phyloP scores from a whole-genome alignment of 345 rosid species.

The Arabidopsis thaliana region DNA sequence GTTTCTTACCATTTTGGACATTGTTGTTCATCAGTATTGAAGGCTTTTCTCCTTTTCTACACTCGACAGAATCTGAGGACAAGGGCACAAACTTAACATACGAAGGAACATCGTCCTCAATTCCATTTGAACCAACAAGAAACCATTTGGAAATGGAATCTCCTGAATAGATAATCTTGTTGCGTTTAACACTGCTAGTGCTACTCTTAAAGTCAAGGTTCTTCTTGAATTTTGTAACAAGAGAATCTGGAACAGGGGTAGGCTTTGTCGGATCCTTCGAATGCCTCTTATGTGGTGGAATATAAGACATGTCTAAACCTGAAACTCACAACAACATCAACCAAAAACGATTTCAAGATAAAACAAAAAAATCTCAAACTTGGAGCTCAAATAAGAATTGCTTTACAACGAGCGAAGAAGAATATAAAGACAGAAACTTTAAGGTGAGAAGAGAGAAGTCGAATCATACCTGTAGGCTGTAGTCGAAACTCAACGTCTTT shows the following conservation, averaged over 20 bases:
- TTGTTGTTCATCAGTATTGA: conserved; percentile 46
- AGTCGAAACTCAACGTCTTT: not conserved
- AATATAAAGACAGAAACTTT: not conserved
- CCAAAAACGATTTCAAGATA: not conserved
- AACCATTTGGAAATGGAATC: conserved; percentile 54
- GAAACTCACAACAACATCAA: conserved; percentile 17
- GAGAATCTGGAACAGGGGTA: conserved; percentile 46
- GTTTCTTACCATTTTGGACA: conserved; percentile 16
- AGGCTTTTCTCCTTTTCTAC: conserved; percentile 45
- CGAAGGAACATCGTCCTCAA: conserved; percentile 45
- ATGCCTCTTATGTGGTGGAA: conserved; percentile 71
- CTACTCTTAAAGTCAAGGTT: conserved; percentile 34
- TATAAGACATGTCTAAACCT: conserved; percentile 54
- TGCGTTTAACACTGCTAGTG: conserved; percentile 13
- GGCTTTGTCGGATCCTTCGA: conserved; percentile 42
- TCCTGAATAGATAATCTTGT: conserved; percentile 47
- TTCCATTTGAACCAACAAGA: conserved; percentile 52
- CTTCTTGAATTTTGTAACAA: conserved; percentile 43
- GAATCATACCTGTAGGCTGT: not conserved
- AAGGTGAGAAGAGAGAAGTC: conserved; percentile 15
- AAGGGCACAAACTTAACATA: conserved; percentile 46
- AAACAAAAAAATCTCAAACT: not conserved
- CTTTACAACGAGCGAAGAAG: not conserved
- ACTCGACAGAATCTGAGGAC: conserved; percentile 44
- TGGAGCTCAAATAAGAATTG: not conserved